Percentiles rank a stretch among this genome's conserved stretches.
Conservation (phyloP, 1,284 basidiomycete genomes). For the Fomitopsis betulina region DNA sequence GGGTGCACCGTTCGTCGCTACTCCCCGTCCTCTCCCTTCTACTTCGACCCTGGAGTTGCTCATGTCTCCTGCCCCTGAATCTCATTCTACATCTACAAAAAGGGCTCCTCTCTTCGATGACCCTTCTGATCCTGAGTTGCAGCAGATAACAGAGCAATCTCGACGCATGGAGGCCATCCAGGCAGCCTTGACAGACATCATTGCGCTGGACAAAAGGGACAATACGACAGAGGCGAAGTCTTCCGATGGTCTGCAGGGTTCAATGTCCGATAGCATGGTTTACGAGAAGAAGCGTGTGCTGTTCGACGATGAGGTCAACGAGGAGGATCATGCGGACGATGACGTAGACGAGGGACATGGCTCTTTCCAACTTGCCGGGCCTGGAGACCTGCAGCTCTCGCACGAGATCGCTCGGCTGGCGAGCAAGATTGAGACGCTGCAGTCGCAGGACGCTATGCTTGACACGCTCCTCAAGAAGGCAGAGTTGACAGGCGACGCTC, state of each 20-base stretch:
- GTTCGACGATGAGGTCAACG: conserved; percentile 30
- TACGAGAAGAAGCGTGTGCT: conserved; percentile 15
- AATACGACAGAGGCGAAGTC: conserved; percentile 12
- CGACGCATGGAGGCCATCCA: conserved; percentile 91
- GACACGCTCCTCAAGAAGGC: conserved; percentile 89
- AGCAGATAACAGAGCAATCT: conserved; percentile 53
- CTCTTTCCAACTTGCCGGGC: conserved; percentile 69
- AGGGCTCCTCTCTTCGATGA: conserved; percentile 80
- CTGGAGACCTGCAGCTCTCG: conserved; percentile 83
- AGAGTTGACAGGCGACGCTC: conserved; percentile 85
- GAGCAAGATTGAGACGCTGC: conserved; percentile 71
- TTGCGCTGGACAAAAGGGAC: conserved; percentile 66
- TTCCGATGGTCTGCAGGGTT: conserved; percentile 14
- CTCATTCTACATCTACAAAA: conserved; percentile 39
- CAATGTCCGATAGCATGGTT: conserved; percentile 5
- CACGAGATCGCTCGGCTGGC: conserved; percentile 76
- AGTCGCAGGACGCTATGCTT: conserved; percentile 79
- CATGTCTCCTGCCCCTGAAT: conserved; percentile 62
- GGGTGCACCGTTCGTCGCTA: conserved; percentile 8
- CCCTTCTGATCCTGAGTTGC: conserved; percentile 54
- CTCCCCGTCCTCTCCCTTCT: conserved; percentile 28
- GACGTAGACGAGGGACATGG: conserved; percentile 40
- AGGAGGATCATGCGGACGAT: conserved; percentile 41
- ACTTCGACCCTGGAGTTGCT: conserved; percentile 68
- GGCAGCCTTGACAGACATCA: conserved; percentile 91